Conservation (phyloP, 2,329 filamentous ascomycete species). For the Thermomyces lanuginosus region DNA sequence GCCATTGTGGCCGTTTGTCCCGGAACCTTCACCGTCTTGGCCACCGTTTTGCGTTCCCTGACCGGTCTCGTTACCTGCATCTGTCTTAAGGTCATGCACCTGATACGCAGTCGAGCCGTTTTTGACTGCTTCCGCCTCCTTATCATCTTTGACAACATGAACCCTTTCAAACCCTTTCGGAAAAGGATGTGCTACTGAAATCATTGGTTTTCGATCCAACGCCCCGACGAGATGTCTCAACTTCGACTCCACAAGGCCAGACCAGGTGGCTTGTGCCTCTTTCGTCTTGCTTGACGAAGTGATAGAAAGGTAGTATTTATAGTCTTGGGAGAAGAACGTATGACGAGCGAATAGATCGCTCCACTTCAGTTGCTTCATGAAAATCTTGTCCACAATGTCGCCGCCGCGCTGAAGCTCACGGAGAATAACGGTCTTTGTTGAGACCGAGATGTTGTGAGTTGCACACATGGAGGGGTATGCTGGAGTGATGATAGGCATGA, state of each 20-base stretch:
- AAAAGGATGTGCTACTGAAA: constrained; percentile 75
- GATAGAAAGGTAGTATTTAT: constrained; percentile 90
- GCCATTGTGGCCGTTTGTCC: constrained; percentile 22
- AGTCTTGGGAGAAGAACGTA: constrained; percentile 80
- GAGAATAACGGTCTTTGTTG: constrained; percentile 70
- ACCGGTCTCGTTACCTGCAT: constrained; percentile 36
- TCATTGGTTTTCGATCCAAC: constrained; percentile 63
- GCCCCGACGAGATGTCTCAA: constrained; percentile 69
- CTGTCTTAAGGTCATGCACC: constrained; percentile 35
- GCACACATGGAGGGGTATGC: constrained; percentile 97
- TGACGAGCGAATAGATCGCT: constrained; percentile 78
- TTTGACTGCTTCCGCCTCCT: constrained; percentile 46
- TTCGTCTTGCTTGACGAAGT: constrained; percentile 68
- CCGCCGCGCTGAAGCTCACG: constrained; percentile 65
- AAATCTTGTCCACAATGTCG: constrained; percentile 63
- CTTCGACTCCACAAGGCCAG: constrained; percentile 85
- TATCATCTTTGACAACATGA: constrained; percentile 50
- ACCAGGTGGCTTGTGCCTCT: constrained; percentile 74
- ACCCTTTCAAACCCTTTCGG: constrained; percentile 80
- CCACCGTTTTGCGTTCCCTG: constrained; percentile 33
- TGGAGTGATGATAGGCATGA: constrained; percentile 97
- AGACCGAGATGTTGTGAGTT: constrained; percentile 81
- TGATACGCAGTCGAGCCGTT: constrained; percentile 47
- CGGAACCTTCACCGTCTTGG: constrained; percentile 24
- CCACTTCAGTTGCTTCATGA: constrained; percentile 62